These are phyloP conservation scores for Botryotinia calthae DNA, from an alignment of 2,329 filamentous ascomycete genomes.

Conservation along the genomic window DNA sequence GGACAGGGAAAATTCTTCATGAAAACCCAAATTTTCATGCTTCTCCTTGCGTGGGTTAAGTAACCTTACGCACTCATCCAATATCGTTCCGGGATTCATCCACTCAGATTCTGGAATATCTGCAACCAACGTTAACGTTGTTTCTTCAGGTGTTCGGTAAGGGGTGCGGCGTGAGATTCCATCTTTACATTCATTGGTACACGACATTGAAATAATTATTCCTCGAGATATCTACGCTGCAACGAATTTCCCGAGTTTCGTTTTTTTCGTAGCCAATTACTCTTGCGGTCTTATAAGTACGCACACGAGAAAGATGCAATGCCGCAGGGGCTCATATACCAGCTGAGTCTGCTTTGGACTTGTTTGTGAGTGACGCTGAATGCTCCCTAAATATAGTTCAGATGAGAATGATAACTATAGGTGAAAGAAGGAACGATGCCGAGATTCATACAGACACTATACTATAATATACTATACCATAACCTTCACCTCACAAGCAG, in stretches of 20 bases:
- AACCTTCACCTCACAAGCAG: background rate
- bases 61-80: conserved; percentile 2
- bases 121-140: background rate
- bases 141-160: background rate
- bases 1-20: conserved; percentile 4
- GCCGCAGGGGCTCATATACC: background rate
- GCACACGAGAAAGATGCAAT: background rate
- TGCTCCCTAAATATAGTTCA: background rate
- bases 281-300: background rate
- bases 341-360: background rate
- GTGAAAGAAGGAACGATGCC: background rate
- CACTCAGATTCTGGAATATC: background rate
- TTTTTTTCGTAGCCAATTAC: background rate
- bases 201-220: background rate
- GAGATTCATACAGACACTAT: too few species aligned
- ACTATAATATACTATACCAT: background rate
- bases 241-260: background rate
- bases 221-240: background rate
- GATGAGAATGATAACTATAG: background rate
- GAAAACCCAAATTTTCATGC: background rate
- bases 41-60: background rate
- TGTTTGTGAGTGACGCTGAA: background rate
- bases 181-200: background rate
- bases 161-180: background rate
- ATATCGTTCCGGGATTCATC: background rate